These are phyloP conservation scores for Sclerotinia borealis DNA, from an alignment of 2,329 filamentous ascomycete species.

Conservation along the genomic window DNA sequence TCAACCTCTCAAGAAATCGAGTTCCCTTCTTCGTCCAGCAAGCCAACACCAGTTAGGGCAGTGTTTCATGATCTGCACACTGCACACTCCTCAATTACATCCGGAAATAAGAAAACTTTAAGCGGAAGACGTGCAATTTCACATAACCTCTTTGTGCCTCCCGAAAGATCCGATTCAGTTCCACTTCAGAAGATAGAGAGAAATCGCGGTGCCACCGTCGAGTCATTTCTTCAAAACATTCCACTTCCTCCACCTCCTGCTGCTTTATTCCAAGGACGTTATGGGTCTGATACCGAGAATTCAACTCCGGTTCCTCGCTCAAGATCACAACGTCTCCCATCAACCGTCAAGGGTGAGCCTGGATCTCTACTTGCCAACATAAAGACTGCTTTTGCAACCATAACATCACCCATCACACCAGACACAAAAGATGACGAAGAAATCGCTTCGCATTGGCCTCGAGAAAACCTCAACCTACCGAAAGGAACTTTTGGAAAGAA, in stretches of 20 bases:
- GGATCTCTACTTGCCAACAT: constrained; percentile 7
- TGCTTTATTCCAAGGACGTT: constrained; percentile 3
- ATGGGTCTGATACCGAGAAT: not conserved
- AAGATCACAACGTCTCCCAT: constrained; percentile 1
- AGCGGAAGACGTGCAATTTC: constrained; percentile 2
- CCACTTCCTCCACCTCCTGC: constrained; percentile 17
- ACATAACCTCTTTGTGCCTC: constrained; percentile 8
- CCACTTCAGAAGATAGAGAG: constrained; percentile 18
- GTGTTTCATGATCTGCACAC: constrained; percentile 29
- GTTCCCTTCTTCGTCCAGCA: not conserved
- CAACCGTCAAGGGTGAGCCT: not conserved
- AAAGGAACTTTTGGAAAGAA: constrained; percentile 1
- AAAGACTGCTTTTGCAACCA: constrained; percentile 7
- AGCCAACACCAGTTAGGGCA: constrained; percentile 20
- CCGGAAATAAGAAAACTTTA: constrained; percentile 20
- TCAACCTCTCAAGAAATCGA: constrained; percentile 7
- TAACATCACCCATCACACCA: constrained; percentile 8
- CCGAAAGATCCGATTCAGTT: constrained; percentile 20
- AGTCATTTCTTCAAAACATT: constrained; percentile 12
- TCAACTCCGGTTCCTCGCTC: constrained; percentile 1
- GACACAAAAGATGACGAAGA: not conserved
- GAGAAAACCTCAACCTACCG: not conserved
- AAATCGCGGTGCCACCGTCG: constrained; percentile 1
- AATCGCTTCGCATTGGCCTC: constrained; percentile 2
- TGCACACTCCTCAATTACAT: constrained; percentile 29